Conservation (phyloP, 257 asterid species). For the Linderniella brevidens region DNA sequence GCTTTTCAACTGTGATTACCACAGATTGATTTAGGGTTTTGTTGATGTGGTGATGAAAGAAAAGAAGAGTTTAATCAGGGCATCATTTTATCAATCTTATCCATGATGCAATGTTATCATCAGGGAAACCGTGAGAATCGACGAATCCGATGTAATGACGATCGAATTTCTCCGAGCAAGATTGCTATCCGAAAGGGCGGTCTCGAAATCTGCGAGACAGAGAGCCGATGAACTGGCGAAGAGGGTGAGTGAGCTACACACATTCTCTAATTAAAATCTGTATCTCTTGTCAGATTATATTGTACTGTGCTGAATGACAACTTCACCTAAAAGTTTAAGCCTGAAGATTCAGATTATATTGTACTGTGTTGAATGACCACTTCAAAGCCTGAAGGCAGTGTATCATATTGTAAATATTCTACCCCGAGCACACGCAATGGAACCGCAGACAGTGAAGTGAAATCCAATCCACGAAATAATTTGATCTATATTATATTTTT, state of each 20-base stretch:
- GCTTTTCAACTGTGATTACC: too few relatives aligned
- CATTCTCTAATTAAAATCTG: too few relatives aligned
- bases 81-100: too few relatives aligned
- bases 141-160: conserved; percentile 59
- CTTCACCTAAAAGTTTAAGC: too few relatives aligned
- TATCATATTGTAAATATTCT: conserved; percentile 4
- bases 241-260: conserved; percentile 60
- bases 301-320: too few relatives aligned
- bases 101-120: conserved; percentile 12
- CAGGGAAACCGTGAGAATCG: conserved; percentile 34
- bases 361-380: too few relatives aligned
- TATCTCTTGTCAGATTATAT: too few relatives aligned
- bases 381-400: too few relatives aligned
- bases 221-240: conserved; percentile 81
- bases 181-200: conserved; percentile 79
- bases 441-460: conserved; percentile 3
- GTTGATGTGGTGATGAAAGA: conserved; percentile 10
- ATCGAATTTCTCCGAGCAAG: conserved; percentile 78
- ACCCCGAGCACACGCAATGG: conserved; percentile 4
- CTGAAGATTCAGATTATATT: too few relatives aligned
- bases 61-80: conserved; percentile 1
- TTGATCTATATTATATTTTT: background rate
- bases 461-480: background rate
- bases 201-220: conserved; percentile 61
- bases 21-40: conserved; percentile 1